These are phyloP conservation scores for Lipomyces mesembrius DNA, from an alignment of 805 yeast species.

Conservation along the genomic window DNA sequence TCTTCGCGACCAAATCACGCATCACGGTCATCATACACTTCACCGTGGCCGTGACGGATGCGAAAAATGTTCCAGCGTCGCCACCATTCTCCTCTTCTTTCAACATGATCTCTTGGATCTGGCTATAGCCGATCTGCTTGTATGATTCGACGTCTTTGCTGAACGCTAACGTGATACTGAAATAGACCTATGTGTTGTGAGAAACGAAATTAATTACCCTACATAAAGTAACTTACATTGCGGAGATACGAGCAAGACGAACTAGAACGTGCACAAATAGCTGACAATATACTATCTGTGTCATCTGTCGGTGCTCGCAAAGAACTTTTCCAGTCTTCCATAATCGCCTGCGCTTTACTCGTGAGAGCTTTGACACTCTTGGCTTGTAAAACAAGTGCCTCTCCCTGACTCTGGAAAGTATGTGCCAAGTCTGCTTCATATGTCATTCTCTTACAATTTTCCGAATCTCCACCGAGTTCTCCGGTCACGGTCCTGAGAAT, in stretches of 20 bases:
- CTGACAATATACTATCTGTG: neutral
- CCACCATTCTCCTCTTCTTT: slow-evolving; percentile 5
- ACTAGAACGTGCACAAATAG: neutral
- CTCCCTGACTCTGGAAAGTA: slow-evolving; percentile 13
- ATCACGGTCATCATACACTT: neutral
- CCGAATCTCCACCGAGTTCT: neutral
- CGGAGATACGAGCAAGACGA: neutral
- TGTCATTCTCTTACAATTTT: neutral
- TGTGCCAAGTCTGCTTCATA: slow-evolving; percentile 18
- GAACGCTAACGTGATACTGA: neutral
- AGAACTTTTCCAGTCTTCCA: neutral
- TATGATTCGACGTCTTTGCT: slow-evolving; percentile 9
- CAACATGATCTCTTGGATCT: slow-evolving; percentile 19
- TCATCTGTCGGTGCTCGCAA: slow-evolving; percentile 13
- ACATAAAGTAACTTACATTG: slow-evolving; percentile 4
- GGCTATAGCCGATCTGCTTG: slow-evolving; percentile 8
- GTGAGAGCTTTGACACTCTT: slow-evolving; percentile 16
- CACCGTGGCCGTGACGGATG: neutral
- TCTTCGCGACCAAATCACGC: slow-evolving; percentile 8
- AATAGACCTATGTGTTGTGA: neutral
- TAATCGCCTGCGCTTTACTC: neutral
- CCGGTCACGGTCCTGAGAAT: neutral
- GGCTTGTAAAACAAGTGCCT: slow-evolving; percentile 10
- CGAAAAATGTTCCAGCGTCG: slow-evolving; percentile 9
- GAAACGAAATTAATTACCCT: neutral